Evolutionary conservation across 176 grass and related monocot species (phyloP).

Genomic region (Sorghum bicolor): DNA sequence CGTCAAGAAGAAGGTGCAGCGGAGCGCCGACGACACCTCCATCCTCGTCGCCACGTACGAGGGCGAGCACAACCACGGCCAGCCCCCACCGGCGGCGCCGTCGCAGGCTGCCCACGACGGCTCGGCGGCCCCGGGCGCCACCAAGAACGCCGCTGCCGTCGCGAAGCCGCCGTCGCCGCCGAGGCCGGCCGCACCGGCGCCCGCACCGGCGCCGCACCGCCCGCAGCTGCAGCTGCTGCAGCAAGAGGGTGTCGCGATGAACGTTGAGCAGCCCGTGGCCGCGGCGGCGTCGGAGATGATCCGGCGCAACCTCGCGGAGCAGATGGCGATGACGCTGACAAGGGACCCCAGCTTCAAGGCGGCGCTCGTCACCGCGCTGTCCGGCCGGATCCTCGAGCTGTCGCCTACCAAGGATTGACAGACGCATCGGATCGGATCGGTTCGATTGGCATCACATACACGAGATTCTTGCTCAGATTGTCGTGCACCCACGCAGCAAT

Average conservation of each 20-base stretch:
- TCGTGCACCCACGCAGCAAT: not conserved
- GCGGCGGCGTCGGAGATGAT: slow-evolving; percentile 33
- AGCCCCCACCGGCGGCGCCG: slow-evolving; percentile 23
- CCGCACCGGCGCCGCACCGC: not conserved
- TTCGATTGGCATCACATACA: not conserved
- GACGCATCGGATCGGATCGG: not conserved
- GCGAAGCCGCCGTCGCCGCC: slow-evolving; percentile 29
- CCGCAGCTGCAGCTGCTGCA: not conserved
- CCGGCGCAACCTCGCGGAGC: slow-evolving; percentile 50
- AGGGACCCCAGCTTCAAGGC: slow-evolving; percentile 77
- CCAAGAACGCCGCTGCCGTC: slow-evolving; percentile 25
- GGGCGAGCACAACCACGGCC: slow-evolving; percentile 85
- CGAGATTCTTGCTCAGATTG: not conserved
- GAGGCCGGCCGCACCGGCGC: not conserved
- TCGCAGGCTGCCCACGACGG: not conserved
- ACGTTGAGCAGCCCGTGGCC: not conserved
- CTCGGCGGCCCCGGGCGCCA: not conserved
- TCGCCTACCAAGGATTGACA: slow-evolving; percentile 47
- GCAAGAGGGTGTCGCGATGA: not conserved
- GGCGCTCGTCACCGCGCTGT: slow-evolving; percentile 64
- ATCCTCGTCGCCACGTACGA: slow-evolving; percentile 86
- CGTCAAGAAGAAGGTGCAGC: slow-evolving; percentile 89
- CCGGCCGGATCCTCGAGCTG: slow-evolving; percentile 58
- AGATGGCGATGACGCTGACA: slow-evolving; percentile 85
- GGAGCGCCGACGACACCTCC: slow-evolving; percentile 57